Evolutionary conservation across 148 eudicot genomes (phyloP).

Genomic region (Vaccinium corymbosum): DNA sequence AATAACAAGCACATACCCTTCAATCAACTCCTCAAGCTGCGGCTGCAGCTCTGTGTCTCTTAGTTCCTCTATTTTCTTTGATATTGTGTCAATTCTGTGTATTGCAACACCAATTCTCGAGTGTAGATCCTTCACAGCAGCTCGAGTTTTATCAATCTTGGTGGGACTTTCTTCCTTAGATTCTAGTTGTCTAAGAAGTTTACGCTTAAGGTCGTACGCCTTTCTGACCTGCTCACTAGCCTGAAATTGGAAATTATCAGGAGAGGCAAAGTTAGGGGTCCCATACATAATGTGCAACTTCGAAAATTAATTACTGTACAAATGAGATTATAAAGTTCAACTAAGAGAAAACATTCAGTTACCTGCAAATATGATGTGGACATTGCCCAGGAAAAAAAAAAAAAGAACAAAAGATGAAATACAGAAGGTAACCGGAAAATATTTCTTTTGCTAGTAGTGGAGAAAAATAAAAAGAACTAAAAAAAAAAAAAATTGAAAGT

Average conservation of each 20-base stretch:
- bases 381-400: background rate
- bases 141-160: slow-evolving; percentile 75
- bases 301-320: background rate
- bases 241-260: slow-evolving; percentile 32
- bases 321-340: background rate
- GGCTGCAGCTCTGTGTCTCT: slow-evolving; percentile 89
- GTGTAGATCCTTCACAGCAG: slow-evolving; percentile 87
- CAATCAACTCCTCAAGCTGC: slow-evolving; percentile 94
- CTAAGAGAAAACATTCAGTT: background rate
- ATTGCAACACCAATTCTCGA: slow-evolving; percentile 86
- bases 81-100: slow-evolving; percentile 79
- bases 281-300: background rate
- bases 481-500: background rate
- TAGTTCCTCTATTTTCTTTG: slow-evolving; percentile 82
- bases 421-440: background rate
- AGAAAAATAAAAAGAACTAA: background rate
- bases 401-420: background rate
- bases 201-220: slow-evolving; percentile 72
- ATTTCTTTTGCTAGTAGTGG: background rate
- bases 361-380: background rate
- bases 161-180: slow-evolving; percentile 51
- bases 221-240: slow-evolving; percentile 72
- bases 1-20: slow-evolving; percentile 56
- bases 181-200: slow-evolving; percentile 70
- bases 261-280: background rate